Evolutionary conservation across 2,329 filamentous ascomycete species (phyloP), one percentile per base, ranked within the genome.

Genomic region (Aquanectria penicillioides): DNA sequence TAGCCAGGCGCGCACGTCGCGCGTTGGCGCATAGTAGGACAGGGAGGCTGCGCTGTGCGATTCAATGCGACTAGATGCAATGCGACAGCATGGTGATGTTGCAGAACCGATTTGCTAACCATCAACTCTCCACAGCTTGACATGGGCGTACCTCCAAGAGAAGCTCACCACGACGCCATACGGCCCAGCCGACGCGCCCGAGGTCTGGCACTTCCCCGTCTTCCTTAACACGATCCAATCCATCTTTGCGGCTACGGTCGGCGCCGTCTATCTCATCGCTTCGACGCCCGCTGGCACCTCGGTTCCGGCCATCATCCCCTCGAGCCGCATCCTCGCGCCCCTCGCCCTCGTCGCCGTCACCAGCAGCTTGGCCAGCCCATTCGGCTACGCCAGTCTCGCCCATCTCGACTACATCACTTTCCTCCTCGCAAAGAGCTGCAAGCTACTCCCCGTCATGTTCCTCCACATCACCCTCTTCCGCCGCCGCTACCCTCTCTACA

Each of bases 351-450:
- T 99, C 58, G 92, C 93, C 66, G 78, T 97, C 54, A 97, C 93
- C 5, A 91, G 88, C 69, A 93, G 92, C 4, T 89, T 98, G 49
- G 93, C 94, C 33, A 93, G 90, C n/a, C 94, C 94, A 3, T 97
- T 97, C 72, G 95, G 94, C 68, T 98, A 98, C 78, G 94, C 95
- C 46, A 91, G 89, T 58, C 88, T 98, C 47, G 89, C 90, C 31
- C 93, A 98, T 76, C 93, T 98, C 77, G 95, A 98, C 85, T 98
- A 98, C 79, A 92, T 98, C 72, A 97, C 95, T 25, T 98, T 97
- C 79, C 92, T 97, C 68, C 90, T 99, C 36, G 94, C 95, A 69
- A 98, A 99, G 80, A 94, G 90, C 69, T 99, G 95, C 89, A 99
- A 99, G 81, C 86, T 99, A 17, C 88, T 99, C n/a, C 95, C 95